A percentile compares a stretch with the other conserved stretches of the same genome.
These are phyloP conservation scores for Ochromonadaceae sp. DNA, from an alignment of 352 stramenopile genomes.

Conservation along the genomic window DNA sequence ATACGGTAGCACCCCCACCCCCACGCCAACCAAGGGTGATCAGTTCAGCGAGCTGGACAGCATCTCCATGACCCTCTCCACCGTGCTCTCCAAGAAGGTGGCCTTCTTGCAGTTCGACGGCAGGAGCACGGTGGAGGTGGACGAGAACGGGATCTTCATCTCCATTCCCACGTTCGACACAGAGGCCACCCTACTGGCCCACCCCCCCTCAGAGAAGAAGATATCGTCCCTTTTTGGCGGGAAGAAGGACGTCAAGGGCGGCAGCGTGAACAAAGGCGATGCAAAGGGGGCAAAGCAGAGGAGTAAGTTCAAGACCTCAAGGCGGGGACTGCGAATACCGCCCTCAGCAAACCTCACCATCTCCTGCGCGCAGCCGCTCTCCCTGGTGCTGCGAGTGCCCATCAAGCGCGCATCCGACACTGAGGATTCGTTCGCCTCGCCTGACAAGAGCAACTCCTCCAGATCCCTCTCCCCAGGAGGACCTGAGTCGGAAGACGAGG, in stretches of 20 bases:
- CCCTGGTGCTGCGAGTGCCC: background rate
- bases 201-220: background rate
- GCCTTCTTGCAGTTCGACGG: constrained; percentile 4
- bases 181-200: background rate
- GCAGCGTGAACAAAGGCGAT: too few relatives aligned
- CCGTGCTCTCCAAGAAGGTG: background rate
- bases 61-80: background rate
- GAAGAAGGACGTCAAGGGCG: too few relatives aligned
- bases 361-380: background rate
- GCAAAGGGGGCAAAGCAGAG: too few relatives aligned
- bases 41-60: background rate
- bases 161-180: constrained; percentile 11
- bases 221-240: background rate
- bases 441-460: too few relatives aligned
- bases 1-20: background rate
- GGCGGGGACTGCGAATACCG: background rate
- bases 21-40: background rate
- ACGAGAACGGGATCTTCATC: constrained; percentile 6
- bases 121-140: background rate
- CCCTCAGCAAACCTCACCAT: background rate
- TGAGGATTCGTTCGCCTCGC: too few relatives aligned
- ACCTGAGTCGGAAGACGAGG: background rate
- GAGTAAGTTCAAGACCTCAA: constrained; percentile 5
- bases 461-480: background rate
- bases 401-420: too few relatives aligned